These are phyloP conservation scores for Salix suchowensis DNA, from an alignment of 345 rosid species.

Conservation along the genomic window DNA sequence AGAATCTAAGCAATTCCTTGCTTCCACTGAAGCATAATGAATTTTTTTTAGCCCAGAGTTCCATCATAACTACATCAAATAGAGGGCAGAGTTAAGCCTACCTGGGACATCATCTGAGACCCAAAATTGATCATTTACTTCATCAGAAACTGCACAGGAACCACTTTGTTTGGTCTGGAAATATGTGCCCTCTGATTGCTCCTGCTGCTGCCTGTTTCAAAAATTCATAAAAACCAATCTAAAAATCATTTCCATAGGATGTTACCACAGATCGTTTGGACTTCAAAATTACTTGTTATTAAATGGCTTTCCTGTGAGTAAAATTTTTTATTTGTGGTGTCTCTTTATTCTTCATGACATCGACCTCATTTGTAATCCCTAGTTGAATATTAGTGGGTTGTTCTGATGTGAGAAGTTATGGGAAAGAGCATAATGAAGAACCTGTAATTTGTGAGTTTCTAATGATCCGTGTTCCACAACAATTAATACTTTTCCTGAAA, in stretches of 20 bases:
- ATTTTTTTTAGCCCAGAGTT: constrained; percentile 1
- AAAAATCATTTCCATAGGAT: background rate
- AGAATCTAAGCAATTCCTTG: constrained; percentile 67
- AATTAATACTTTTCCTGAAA: background rate
- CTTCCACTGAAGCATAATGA: constrained; percentile 52
- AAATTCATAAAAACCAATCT: background rate
- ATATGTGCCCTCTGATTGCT: constrained; percentile 45
- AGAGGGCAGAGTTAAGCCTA: constrained; percentile 12
- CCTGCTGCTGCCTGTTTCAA: constrained; percentile 59
- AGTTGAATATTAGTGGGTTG: background rate
- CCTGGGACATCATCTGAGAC: constrained; percentile 73
- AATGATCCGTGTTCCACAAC: constrained; percentile 15
- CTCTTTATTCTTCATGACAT: background rate
- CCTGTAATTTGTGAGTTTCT: constrained; percentile 21
- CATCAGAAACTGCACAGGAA: constrained; percentile 35
- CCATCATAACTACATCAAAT: constrained; percentile 3
- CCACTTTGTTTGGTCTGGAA: constrained; percentile 39
- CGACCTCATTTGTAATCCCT: too few species aligned
- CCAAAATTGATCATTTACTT: constrained; percentile 77
- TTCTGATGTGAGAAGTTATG: constrained; percentile 21
- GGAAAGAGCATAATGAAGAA: constrained; percentile 11
- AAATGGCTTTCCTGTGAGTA: background rate
- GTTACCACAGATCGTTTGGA: too few species aligned
- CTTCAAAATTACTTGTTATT: background rate
- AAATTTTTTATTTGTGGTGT: background rate